phyloP scores from a whole-genome alignment of 169 alveolate species.

The Plasmodium berghei region DNA sequence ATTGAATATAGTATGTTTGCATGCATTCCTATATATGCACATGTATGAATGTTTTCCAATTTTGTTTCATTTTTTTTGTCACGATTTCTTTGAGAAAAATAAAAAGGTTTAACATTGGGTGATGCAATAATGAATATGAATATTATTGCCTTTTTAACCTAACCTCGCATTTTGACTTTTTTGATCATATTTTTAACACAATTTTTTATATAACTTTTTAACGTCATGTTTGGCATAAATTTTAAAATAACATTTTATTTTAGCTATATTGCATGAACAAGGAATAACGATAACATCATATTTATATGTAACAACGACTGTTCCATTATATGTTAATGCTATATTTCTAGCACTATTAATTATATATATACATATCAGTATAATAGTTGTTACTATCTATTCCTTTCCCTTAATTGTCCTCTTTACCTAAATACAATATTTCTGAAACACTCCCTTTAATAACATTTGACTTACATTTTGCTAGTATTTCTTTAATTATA shows the following conservation, averaged over 20 bases:
- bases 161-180: too few relatives aligned
- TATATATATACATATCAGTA: conserved; percentile 26
- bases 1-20: neutral
- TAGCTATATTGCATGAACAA: conserved; percentile 33
- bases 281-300: conserved; percentile 48
- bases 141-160: too few relatives aligned
- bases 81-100: too few relatives aligned
- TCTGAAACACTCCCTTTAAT: conserved; percentile 73
- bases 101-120: too few relatives aligned
- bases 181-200: too few relatives aligned
- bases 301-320: conserved; percentile 70
- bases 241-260: conserved; percentile 52
- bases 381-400: conserved; percentile 50
- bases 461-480: conserved; percentile 64
- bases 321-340: conserved; percentile 60
- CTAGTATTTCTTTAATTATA: conserved; percentile 37
- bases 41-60: too few relatives aligned
- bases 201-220: too few relatives aligned
- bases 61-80: too few relatives aligned
- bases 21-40: neutral
- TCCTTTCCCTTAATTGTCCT: conserved; percentile 50
- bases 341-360: conserved; percentile 70
- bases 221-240: conserved; percentile 15
- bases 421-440: conserved; percentile 64
- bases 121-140: too few relatives aligned